Conservation (phyloP, 2,329 filamentous ascomycete species). For the Phyllachora maydis region DNA sequence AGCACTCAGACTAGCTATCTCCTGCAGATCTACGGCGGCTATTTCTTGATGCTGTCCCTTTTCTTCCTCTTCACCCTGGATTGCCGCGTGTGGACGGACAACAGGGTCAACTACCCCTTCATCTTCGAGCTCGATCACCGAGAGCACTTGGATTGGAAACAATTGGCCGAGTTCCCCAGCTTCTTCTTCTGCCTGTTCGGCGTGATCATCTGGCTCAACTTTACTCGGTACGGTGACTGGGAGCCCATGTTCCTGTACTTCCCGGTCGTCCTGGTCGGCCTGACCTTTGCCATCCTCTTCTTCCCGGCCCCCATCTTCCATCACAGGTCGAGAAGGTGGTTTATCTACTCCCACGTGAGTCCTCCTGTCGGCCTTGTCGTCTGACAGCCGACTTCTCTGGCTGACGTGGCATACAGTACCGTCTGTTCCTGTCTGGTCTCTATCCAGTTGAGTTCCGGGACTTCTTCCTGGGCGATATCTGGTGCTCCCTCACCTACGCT, state of each 20-base stretch:
- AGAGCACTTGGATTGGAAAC: conserved; percentile 73
- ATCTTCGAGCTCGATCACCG: conserved; percentile 91
- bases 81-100: conserved; percentile 61
- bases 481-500: conserved; percentile 83
- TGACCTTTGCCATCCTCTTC: conserved; percentile 50
- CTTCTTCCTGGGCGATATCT: conserved; percentile 95
- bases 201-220: conserved; percentile 77
- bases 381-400: conserved; percentile 1
- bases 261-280: conserved; percentile 55
- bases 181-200: conserved; percentile 65
- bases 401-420: conserved; percentile 39
- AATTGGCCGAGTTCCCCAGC: conserved; percentile 70
- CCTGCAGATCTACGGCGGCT: conserved; percentile 81
- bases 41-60: conserved; percentile 66
- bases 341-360: conserved; percentile 70
- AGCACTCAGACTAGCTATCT: conserved; percentile 42
- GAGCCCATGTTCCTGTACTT: conserved; percentile 60
- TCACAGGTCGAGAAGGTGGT: conserved; percentile 62
- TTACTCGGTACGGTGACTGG: conserved; percentile 43
- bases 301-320: conserved; percentile 58
- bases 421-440: conserved; percentile 63
- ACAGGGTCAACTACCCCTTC: conserved; percentile 89
- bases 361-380: too few relatives aligned
- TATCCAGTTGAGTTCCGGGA: conserved; percentile 94
- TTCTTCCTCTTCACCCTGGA: conserved; percentile 71